Percentiles rank a stretch among this genome's conserved stretches.
Evolutionary conservation across 2,329 filamentous ascomycete species (phyloP).

Genomic region (Aspergillus fumigatus): DNA sequence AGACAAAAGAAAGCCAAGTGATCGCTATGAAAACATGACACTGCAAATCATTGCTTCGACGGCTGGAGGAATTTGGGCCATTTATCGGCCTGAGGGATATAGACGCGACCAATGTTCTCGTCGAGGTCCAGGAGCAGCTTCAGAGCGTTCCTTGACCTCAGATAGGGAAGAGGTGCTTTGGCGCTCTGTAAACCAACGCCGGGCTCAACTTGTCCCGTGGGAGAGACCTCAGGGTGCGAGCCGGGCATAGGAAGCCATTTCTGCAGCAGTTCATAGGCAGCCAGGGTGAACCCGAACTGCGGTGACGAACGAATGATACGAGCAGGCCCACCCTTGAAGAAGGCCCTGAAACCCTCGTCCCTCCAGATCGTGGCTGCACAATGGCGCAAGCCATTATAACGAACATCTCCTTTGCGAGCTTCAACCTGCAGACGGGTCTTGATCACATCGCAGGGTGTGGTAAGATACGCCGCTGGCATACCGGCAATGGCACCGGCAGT

Average conservation of each 20-base stretch:
- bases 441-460: conserved; percentile 97
- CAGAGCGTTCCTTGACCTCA: conserved; percentile 79
- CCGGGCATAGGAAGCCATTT: conserved; percentile 75
- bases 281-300: conserved; percentile 96
- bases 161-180: conserved; percentile 59
- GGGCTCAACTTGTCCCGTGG: conserved; percentile 60
- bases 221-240: conserved; percentile 47
- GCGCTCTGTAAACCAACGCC: conserved; percentile 61
- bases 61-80: conserved; percentile 36
- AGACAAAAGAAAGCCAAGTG: conserved; percentile 12
- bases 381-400: conserved; percentile 83
- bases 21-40: conserved; percentile 24
- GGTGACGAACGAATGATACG: conserved; percentile 93
- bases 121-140: conserved; percentile 95
- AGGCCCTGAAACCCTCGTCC: conserved; percentile 91
- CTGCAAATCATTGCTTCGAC: conserved; percentile 23
- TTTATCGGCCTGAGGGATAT: conserved; percentile 46
- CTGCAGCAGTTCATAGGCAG: conserved; percentile 90
- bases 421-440: conserved; percentile 98
- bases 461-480: conserved; percentile 90
- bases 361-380: conserved; percentile 76
- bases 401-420: conserved; percentile 87
- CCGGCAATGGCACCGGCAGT: conserved; percentile 91
- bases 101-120: conserved; percentile 79
- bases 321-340: conserved; percentile 97